phyloP scores from a whole-genome alignment of 2,329 filamentous ascomycete species.

The Verticillium tricorpus region DNA sequence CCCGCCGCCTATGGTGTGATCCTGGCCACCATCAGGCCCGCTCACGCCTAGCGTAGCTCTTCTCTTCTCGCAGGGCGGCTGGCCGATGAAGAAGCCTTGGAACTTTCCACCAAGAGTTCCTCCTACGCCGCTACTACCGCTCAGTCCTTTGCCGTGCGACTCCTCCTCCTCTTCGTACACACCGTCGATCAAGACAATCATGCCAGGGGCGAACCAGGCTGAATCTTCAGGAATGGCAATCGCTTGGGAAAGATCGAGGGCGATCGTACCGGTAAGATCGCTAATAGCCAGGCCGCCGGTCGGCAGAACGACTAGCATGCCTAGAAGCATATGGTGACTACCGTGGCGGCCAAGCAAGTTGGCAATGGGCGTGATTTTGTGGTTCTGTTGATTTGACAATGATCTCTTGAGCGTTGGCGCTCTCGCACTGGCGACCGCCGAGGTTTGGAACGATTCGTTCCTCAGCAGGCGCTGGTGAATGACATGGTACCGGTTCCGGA shows the following conservation, averaged over 20 bases:
- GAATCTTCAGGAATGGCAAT: conserved; percentile 78
- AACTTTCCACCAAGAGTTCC: conserved; percentile 91
- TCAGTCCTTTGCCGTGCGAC: conserved; percentile 63
- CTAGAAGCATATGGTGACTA: conserved; percentile 79
- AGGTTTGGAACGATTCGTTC: conserved; percentile 88
- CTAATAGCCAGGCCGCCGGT: conserved; percentile 78
- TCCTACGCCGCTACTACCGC: conserved; percentile 76
- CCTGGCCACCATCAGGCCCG: conserved; percentile 50
- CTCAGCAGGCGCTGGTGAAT: conserved; percentile 88
- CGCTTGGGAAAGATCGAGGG: conserved; percentile 76
- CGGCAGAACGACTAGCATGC: conserved; percentile 74
- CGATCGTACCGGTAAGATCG: conserved; percentile 84
- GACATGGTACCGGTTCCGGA: conserved; percentile 86
- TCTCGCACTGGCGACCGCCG: conserved; percentile 61
- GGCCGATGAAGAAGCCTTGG: conserved; percentile 83
- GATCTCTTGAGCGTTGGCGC: conserved; percentile 53
- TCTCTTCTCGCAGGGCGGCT: conserved; percentile 85
- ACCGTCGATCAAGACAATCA: conserved; percentile 92
- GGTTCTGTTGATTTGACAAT: conserved; percentile 61
- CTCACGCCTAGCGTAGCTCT: conserved; percentile 72
- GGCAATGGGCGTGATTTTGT: conserved; percentile 84
- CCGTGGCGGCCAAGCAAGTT: conserved; percentile 75
- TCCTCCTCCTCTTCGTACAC: conserved; percentile 93
- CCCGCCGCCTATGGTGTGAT: conserved; percentile 66
- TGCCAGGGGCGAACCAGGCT: conserved; percentile 90